Percentiles rank a stretch among this genome's conserved stretches.
These are phyloP conservation scores for Candida caryicola DNA, from an alignment of 805 yeast genomes.

Conservation along the genomic window DNA sequence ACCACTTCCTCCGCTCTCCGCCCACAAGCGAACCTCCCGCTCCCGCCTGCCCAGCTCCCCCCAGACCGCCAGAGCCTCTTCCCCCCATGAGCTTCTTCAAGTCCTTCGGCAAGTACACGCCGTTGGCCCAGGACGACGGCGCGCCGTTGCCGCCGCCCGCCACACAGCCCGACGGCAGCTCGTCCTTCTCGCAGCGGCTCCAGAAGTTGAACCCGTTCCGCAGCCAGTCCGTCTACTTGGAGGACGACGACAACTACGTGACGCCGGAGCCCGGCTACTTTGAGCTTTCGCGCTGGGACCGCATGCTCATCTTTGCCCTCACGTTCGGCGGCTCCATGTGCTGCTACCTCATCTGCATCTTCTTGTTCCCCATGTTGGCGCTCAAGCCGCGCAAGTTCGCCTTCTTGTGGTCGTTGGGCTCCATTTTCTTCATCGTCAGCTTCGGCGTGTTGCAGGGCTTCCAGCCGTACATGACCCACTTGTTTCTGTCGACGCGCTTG, in stretches of 20 bases:
- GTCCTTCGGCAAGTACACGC: slow-evolving; percentile 29
- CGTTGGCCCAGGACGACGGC: slow-evolving; percentile 32
- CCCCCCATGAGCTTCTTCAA: slow-evolving; percentile 38
- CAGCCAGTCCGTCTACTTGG: slow-evolving; percentile 34
- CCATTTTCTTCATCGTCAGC: slow-evolving; percentile 44
- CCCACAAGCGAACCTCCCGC: too few relatives aligned
- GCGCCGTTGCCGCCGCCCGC: slow-evolving; percentile 40
- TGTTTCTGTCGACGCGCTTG: slow-evolving; percentile 41
- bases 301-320: slow-evolving; percentile 44
- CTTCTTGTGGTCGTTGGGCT: slow-evolving; percentile 46
- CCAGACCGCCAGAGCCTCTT: background rate
- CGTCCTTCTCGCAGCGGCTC: slow-evolving; percentile 27
- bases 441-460: slow-evolving; percentile 47
- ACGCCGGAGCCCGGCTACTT: slow-evolving; percentile 44
- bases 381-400: slow-evolving; percentile 46
- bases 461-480: slow-evolving; percentile 38
- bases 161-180: slow-evolving; percentile 21
- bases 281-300: slow-evolving; percentile 45
- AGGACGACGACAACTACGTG: slow-evolving; percentile 43
- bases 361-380: slow-evolving; percentile 41
- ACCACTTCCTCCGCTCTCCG: too few relatives aligned
- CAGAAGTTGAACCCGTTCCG: slow-evolving; percentile 40
- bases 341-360: slow-evolving; percentile 42
- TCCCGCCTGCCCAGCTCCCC: too few relatives aligned
- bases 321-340: slow-evolving; percentile 42